Percentiles rank a stretch among this genome's conserved stretches.
These are phyloP conservation scores for Phylloporus arenicola DNA, from an alignment of 768 basidiomycete genomes.

Conservation along the genomic window DNA sequence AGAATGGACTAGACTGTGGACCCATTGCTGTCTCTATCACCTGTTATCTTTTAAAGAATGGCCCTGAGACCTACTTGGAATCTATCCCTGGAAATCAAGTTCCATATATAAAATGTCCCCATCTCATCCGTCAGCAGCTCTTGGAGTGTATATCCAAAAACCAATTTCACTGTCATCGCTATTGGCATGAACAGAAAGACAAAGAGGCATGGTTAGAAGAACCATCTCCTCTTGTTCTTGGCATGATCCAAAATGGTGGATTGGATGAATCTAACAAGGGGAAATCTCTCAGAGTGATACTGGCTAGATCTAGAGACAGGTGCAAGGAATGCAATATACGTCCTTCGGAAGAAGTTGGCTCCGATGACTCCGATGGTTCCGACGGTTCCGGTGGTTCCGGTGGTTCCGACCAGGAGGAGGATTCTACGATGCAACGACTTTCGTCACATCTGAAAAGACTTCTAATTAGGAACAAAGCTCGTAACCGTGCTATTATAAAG, in stretches of 20 bases:
- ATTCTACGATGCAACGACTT: not conserved
- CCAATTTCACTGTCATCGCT: not conserved
- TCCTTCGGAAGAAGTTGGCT: no score
- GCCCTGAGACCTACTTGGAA: not conserved
- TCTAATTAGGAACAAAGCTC: not conserved
- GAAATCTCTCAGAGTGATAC: not conserved
- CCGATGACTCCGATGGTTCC: not conserved
- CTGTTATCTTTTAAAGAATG: not conserved
- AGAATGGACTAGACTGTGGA: constrained; percentile 8
- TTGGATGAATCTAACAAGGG: not conserved
- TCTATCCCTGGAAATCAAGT: not conserved
- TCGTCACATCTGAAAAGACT: not conserved
- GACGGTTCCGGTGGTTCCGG: not conserved
- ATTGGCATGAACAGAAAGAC: not conserved
- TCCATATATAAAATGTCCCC: not conserved
- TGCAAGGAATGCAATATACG: not conserved
- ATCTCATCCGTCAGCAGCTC: not conserved
- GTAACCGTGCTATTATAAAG: not conserved
- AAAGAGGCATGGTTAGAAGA: constrained; percentile 1
- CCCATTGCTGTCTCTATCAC: not conserved
- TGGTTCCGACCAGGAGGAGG: not conserved
- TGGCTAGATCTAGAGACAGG: constrained; percentile 3
- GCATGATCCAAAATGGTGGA: not conserved
- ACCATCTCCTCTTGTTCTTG: not conserved
- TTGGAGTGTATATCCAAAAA: not conserved